These are phyloP conservation scores for Emericellopsis cladophorae DNA, from an alignment of 2,329 filamentous ascomycete genomes.

Conservation along the genomic window DNA sequence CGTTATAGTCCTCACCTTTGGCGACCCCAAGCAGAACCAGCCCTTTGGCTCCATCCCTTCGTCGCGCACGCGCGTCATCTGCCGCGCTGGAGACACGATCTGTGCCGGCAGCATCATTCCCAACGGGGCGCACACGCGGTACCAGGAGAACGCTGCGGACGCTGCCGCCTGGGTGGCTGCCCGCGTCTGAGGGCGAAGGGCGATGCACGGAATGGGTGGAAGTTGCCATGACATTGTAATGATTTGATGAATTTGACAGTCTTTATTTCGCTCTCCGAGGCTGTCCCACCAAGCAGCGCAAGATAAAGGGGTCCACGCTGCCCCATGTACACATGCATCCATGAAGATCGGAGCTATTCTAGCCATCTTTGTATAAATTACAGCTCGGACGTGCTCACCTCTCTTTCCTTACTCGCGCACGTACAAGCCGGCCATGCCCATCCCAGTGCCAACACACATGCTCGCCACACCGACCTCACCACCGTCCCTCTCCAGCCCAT, in stretches of 20 bases:
- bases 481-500: slow-evolving; percentile 52
- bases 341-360: no score
- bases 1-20: slow-evolving; percentile 12
- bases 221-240: no score
- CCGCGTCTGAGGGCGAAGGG: background rate
- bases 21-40: slow-evolving; percentile 8
- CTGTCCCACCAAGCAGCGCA: no score
- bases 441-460: slow-evolving; percentile 73
- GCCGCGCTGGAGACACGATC: slow-evolving; percentile 18
- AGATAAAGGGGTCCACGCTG: no score
- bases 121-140: slow-evolving; percentile 12
- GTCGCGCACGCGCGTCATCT: slow-evolving; percentile 11
- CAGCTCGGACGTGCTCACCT: no score
- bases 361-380: no score
- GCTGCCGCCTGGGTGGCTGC: slow-evolving; percentile 14
- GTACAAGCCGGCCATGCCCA: slow-evolving; percentile 60
- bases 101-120: slow-evolving; percentile 14
- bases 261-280: no score
- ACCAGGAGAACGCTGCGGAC: slow-evolving; percentile 13
- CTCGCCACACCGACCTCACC: slow-evolving; percentile 69
- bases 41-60: slow-evolving; percentile 7
- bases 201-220: background rate
- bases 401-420: slow-evolving; percentile 38
- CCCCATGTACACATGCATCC: no score
- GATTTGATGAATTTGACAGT: no score